A percentile compares a stretch with the other conserved stretches of the same genome.
Evolutionary conservation across 192 early-diverging fungal species (phyloP).

Genomic region (Jimgerdemannia lactiflua): DNA sequence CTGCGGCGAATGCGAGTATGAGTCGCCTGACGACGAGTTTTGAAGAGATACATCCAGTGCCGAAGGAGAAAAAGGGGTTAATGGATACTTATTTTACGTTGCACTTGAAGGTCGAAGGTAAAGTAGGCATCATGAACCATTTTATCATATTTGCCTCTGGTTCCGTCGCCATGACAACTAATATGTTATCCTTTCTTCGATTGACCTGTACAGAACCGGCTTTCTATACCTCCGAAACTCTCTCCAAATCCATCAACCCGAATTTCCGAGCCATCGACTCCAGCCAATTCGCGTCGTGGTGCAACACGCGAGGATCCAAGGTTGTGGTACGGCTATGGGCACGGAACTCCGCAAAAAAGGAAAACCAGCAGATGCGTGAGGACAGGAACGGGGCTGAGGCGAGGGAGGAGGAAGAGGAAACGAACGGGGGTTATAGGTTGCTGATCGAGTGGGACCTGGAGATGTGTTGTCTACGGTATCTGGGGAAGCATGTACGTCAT

Average conservation of each 20-base stretch:
- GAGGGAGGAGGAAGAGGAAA: not conserved
- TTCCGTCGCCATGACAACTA: too few species aligned
- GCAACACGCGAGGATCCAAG: constrained; percentile 14
- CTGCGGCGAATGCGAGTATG: not conserved
- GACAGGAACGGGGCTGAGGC: not conserved
- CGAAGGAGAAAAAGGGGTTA: constrained; percentile 15
- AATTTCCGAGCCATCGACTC: constrained; percentile 22
- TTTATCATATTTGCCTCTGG: too few species aligned
- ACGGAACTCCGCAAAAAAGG: constrained; percentile 20
- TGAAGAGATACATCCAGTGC: not conserved
- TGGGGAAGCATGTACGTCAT: constrained; percentile 39
- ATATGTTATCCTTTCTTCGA: not conserved
- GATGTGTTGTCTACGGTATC: constrained; percentile 34
- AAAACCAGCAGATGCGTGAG: not conserved
- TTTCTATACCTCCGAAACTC: constrained; percentile 29
- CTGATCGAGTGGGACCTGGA: constrained; percentile 50
- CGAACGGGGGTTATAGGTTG: constrained; percentile 9
- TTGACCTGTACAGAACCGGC: not conserved
- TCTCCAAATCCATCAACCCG: constrained; percentile 32
- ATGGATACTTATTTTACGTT: constrained; percentile 43
- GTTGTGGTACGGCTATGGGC: constrained; percentile 22
- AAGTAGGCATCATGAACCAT: not conserved
- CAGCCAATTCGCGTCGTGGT: constrained; percentile 8
- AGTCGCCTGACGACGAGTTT: not conserved
- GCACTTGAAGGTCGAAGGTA: constrained; percentile 28